A percentile compares a stretch with the other conserved stretches of the same genome.
These are phyloP conservation scores for Candida takata DNA, from an alignment of 805 yeast species.

Conservation along the genomic window DNA sequence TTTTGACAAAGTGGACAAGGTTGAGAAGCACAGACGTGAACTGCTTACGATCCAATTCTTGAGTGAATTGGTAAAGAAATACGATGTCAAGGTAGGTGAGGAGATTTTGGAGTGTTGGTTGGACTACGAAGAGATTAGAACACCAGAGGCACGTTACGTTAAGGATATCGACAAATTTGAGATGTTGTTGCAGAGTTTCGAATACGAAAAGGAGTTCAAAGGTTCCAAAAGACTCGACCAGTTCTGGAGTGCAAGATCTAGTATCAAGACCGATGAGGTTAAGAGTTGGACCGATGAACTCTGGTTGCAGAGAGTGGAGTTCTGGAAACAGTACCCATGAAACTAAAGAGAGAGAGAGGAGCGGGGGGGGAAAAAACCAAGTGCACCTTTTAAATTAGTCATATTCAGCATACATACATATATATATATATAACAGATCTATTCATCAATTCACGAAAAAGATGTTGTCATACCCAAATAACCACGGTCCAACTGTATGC, in stretches of 20 bases:
- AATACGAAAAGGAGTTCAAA: conserved; percentile 66
- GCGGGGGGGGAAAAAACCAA: no score
- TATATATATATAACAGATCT: not conserved
- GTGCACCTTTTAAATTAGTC: no score
- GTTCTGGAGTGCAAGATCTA: conserved; percentile 54
- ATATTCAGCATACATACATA: no score
- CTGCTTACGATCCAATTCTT: conserved; percentile 63
- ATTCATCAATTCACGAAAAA: conserved; percentile 16
- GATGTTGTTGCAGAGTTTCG: conserved; percentile 73
- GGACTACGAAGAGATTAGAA: conserved; percentile 81
- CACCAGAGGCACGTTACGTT: conserved; percentile 79
- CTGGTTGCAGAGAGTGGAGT: conserved; percentile 36
- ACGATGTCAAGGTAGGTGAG: conserved; percentile 52
- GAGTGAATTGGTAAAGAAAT: conserved; percentile 51
- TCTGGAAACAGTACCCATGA: conserved; percentile 27
- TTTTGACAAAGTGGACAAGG: conserved; percentile 60
- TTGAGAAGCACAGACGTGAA: conserved; percentile 82
- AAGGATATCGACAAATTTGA: conserved; percentile 93
- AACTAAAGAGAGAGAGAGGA: no score
- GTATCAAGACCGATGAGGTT: conserved; percentile 68
- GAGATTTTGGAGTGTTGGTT: conserved; percentile 72
- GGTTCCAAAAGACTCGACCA: conserved; percentile 55
- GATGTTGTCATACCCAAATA: conserved; percentile 86
- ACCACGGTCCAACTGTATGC: conserved; percentile 77
- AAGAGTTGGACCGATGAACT: conserved; percentile 60